These are phyloP conservation scores for Lasiodiplodia gonubiensis DNA, from an alignment of 2,329 filamentous ascomycete species.

Conservation along the genomic window DNA sequence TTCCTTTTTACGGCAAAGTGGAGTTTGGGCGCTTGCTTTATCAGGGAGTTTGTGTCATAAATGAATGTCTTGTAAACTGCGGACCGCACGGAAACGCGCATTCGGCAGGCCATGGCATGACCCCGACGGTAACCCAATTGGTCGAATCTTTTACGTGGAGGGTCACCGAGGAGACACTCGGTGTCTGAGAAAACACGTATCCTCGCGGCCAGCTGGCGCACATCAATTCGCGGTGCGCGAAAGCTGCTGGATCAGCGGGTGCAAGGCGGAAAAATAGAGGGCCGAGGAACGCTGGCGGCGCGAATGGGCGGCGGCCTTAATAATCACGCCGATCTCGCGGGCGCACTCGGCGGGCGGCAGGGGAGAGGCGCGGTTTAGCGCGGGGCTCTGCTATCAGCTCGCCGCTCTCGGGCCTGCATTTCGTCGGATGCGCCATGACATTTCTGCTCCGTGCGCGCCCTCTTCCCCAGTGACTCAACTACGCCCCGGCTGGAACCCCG, in stretches of 20 bases:
- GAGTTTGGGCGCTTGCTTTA: conserved; percentile 11
- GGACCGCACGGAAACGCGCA: conserved; percentile 3
- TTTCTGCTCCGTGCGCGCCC: conserved; percentile 3
- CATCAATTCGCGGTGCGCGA: background rate
- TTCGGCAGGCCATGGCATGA: background rate
- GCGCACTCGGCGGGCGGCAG: background rate
- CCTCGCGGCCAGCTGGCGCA: conserved; percentile 9
- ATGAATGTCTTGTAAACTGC: conserved; percentile 11
- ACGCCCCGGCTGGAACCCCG: background rate
- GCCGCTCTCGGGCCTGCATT: conserved; percentile 17
- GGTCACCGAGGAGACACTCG: background rate
- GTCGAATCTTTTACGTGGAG: background rate
- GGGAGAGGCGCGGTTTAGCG: conserved; percentile 3
- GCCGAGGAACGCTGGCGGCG: background rate
- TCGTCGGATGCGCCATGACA: conserved; percentile 12
- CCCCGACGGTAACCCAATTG: background rate
- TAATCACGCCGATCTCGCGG: conserved; percentile 25
- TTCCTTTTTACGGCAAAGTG: conserved; percentile 1
- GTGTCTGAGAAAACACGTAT: background rate
- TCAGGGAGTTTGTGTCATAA: conserved; percentile 20
- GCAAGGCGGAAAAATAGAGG: background rate
- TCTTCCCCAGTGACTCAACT: conserved; percentile 26
- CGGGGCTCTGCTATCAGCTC: conserved; percentile 24
- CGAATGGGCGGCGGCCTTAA: background rate
- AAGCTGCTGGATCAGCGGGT: background rate